Base-by-base conservation (phyloP, 1,284 basidiomycete species). In the Meira miltonrushii region DNA sequence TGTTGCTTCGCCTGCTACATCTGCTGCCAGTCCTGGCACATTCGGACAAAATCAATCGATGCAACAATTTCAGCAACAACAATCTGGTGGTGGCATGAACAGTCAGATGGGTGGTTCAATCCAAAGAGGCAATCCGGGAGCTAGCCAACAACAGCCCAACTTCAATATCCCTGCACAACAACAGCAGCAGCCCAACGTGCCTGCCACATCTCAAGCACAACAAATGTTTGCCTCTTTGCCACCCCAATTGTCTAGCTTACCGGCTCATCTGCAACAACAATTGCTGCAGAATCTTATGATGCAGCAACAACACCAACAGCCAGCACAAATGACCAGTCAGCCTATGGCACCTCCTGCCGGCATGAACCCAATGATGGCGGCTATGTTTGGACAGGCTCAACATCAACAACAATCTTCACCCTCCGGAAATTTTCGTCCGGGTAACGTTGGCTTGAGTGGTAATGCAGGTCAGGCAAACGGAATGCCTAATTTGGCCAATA, bases 181-280 rank as follows among this genome's bases (percentile, higher is more conserved):
- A 33, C 28, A 33, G 28, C 28, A 33, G 28, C 28, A 33, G 8
- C 4, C 28, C 28, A 33, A 33, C 8, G 3, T 33, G 28, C 28
- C 28, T 8, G 8, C 28, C 3, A 33, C 28, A 33, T 33, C 28
- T 33, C 28, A 33, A 33, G 8, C 28, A 33, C 28, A 33, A 33
- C 28, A 33, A 33, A 33, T 33, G 28, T 33, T 33, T 8, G 8
- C 28, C 8, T 33, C 28, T 4, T 8, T 33, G 8, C 28, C 28
- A 5, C 39, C 39, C n/a, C 19, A 23, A 28, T 17, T 53, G 38
- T 13, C 15, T 28, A 15, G 25, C 54, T n/a, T 55, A 25, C 54
- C 54, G 3, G 40, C 54, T 37, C 54, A 55, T 28, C 43, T 44
- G 23, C 54, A 55, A 46, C 54, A 55, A n/a, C 39, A 44, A 37